Evolutionary conservation across 495 filamentous ascomycete species (phyloP), one percentile per base, ranked within the genome.

Genomic region (Podospora pseudopauciseta): DNA sequence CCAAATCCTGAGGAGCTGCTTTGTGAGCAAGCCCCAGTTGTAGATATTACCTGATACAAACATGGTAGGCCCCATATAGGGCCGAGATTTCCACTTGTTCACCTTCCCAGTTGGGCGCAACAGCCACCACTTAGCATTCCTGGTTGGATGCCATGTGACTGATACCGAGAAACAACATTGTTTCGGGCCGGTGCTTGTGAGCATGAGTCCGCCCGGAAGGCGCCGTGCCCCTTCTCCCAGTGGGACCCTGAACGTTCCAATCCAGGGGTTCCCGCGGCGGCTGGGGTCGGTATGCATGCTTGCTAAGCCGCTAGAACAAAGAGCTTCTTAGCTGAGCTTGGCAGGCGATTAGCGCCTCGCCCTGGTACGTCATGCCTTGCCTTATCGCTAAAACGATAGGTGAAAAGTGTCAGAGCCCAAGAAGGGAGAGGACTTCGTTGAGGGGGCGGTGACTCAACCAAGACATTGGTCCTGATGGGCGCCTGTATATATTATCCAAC

Each of bases 281-380:
- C 66, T 76, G 68, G 68, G 74, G 67, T 59, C 67, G 70, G 68
- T 44, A 68, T 74, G 72, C 68, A 74, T 34, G 67, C 67, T 63
- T 63, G 65, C 67, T 60, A 60, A 34, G 58, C 62, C 57, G 44
- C 67, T 67, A 67, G 62, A 70, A 68, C 69, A 69, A 69, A 66
- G 68, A 34, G 68, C 53, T n/a, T 67, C 61, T 53, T 67, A 60
- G 68, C 59, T 63, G 59, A 49, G 18, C 73, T 71, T 75, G 73
- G 65, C 67, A 60, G 53, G 5, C 18, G 3, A 16, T 59, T 64
- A 70, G 66, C 66, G 63, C 61, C 55, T 44, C 3, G 53, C 55
- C 58, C 61, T 65, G 23, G 34, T 19, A 34, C 63, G 65, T 63
- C 66, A 67, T 49, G 23, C 61, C 32, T 39, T 28, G 32, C 28